These are phyloP conservation scores for Tolypocladium nubicola DNA, from an alignment of 2,329 filamentous ascomycete species.

Conservation along the genomic window DNA sequence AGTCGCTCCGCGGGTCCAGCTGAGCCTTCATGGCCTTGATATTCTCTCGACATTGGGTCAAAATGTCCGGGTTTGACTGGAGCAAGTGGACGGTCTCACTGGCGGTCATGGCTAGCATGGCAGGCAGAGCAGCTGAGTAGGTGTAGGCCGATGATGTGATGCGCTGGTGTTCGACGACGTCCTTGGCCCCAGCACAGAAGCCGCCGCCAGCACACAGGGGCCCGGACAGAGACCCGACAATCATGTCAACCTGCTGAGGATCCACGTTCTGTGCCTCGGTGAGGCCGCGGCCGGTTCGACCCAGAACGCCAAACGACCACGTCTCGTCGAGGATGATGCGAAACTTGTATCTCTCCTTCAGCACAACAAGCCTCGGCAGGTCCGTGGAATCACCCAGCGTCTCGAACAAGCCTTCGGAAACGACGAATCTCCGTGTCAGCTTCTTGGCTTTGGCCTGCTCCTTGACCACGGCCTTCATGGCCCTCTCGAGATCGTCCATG, in stretches of 20 bases:
- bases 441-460: slow-evolving; percentile 80
- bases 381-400: slow-evolving; percentile 76
- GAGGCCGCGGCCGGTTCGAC: slow-evolving; percentile 79
- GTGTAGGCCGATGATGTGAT: slow-evolving; percentile 89
- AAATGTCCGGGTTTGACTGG: slow-evolving; percentile 75
- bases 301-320: slow-evolving; percentile 92
- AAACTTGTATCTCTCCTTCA: slow-evolving; percentile 97
- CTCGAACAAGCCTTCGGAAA: slow-evolving; percentile 92
- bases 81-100: slow-evolving; percentile 82
- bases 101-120: slow-evolving; percentile 88
- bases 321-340: slow-evolving; percentile 95
- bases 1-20: slow-evolving; percentile 87
- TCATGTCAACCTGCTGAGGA: slow-evolving; percentile 89
- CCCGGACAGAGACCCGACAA: slow-evolving; percentile 83
- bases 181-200: slow-evolving; percentile 85
- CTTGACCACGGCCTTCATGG: slow-evolving; percentile 74
- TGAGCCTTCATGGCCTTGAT: slow-evolving; percentile 77
- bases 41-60: slow-evolving; percentile 72
- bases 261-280: slow-evolving; percentile 97
- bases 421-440: slow-evolving; percentile 85
- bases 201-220: slow-evolving; percentile 87
- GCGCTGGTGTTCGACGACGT: slow-evolving; percentile 93
- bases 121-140: slow-evolving; percentile 88
- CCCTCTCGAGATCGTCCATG: slow-evolving; percentile 82
- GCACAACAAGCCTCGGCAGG: slow-evolving; percentile 79